These are phyloP conservation scores for Elaeis guineensis DNA, from an alignment of 176 grass and related monocot genomes.

Conservation along the genomic window DNA sequence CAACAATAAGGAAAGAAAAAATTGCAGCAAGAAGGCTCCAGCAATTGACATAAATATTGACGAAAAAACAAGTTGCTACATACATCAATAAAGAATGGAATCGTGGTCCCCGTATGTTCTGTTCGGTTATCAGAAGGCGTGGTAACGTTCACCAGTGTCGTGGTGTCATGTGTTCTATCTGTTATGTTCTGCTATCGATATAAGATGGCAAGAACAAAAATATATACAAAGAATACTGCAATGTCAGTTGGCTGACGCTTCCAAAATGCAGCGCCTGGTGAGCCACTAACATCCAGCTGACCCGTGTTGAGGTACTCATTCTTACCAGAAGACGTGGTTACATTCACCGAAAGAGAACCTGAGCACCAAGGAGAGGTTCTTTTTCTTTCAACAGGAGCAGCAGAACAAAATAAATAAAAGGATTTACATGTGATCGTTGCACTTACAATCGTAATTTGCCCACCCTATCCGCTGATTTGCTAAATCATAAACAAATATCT, in stretches of 20 bases:
- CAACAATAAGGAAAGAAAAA: no score
- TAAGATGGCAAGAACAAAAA: constrained; percentile 33
- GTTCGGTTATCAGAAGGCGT: no score
- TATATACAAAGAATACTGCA: constrained; percentile 25
- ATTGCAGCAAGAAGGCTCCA: no score
- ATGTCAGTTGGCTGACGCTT: constrained; percentile 21
- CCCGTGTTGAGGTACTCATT: constrained; percentile 71
- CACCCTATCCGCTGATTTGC: constrained; percentile 17
- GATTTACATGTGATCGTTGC: no score
- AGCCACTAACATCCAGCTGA: constrained; percentile 49
- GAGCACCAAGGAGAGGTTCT: neutral
- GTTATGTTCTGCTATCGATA: constrained; percentile 27
- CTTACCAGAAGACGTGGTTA: constrained; percentile 56
- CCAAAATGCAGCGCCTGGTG: constrained; percentile 11
- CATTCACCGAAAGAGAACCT: constrained; percentile 81
- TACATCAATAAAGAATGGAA: constrained; percentile 64
- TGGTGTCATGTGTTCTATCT: no score
- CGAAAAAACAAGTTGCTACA: constrained; percentile 1
- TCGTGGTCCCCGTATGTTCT: constrained; percentile 24
- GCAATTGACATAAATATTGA: no score
- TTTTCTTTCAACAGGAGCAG: no score
- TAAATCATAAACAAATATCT: constrained; percentile 17
- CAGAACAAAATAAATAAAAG: neutral
- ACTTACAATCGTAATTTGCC: constrained; percentile 1
- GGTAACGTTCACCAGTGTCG: no score